Evolutionary conservation across 2,329 filamentous ascomycete genomes (phyloP), one percentile per base, ranked within the genome.

Genomic region (Alternaria sp.): DNA sequence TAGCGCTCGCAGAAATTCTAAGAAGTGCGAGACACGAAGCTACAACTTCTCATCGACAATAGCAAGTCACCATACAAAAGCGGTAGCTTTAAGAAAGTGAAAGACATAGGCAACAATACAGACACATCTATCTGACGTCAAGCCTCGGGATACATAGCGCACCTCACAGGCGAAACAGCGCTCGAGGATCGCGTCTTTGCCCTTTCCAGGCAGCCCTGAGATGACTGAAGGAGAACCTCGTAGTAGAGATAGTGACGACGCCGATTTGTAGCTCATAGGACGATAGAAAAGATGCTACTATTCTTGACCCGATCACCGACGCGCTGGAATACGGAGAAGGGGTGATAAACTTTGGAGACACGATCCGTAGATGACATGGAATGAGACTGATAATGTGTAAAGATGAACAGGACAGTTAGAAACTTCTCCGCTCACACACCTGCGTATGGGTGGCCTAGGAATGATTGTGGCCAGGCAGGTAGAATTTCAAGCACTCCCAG

Each of bases 201-300:
- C 6, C 20, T 9, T 23, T 6, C 2, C 1, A 37, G 20, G 28
- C 33, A 33, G 5, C 49, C 49, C 5, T 53, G 30, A n/a, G 7
- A 3, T 37, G 14, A n/a, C 3, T 3, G 11, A 18, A 21, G 3
- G 20, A 5, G 1, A 0, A 9, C 2, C 6, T 25, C n/a, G 28
- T 20, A n/a, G n/a, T 23, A 41, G 28, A 37, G 15, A 37, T 37
- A 23, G 9, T 23, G 20, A 18, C 0, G 20, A 37, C 20, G 20
- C 5, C 14, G 15, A 37, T 5, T 15, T 6, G 30, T 33, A 37
- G 30, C 6, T 33, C 1, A 9, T 18, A 20, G 14, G 8, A 37
- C 3, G 6, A 10, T 3, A 37, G 20, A 37, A 2, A 53, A 25
- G 3, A 25, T 53, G 14, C 20, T 8, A 37, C 14, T n/a, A 8